Evolutionary conservation across 2,329 filamentous ascomycete species (phyloP).

Genomic region (Parafenestella ontariensis): DNA sequence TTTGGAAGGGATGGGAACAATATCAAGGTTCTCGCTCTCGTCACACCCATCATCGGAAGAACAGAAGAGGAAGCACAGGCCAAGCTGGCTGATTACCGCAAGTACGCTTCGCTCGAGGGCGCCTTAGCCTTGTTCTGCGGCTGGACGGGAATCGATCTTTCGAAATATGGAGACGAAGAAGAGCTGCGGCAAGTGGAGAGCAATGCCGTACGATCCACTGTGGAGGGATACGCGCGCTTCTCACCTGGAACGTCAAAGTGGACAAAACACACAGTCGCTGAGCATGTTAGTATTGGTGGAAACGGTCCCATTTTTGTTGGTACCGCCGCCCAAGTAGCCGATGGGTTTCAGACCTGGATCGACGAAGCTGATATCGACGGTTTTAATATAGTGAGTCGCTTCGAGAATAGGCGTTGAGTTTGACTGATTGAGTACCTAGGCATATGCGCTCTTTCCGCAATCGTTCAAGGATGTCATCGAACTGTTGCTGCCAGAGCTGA

Average conservation of each 20-base stretch:
- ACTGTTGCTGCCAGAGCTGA: constrained; percentile 69
- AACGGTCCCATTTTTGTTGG: constrained; percentile 71
- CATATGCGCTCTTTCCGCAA: constrained; percentile 71
- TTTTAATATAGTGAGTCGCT: constrained; percentile 70
- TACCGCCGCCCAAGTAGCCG: constrained; percentile 69
- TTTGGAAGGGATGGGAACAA: constrained; percentile 63
- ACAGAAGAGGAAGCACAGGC: constrained; percentile 71
- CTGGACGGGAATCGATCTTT: constrained; percentile 74
- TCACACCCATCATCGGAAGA: constrained; percentile 69
- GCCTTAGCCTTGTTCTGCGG: constrained; percentile 75
- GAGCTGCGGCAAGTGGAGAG: constrained; percentile 68
- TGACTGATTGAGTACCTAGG: constrained; percentile 36
- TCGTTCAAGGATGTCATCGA: constrained; percentile 74
- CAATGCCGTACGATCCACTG: constrained; percentile 65
- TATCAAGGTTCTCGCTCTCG: constrained; percentile 72
- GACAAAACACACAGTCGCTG: constrained; percentile 74
- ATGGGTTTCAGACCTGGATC: constrained; percentile 72
- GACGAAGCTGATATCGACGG: constrained; percentile 74
- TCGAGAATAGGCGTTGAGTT: not conserved
- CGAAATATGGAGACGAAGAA: constrained; percentile 67
- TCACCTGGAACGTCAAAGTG: constrained; percentile 69
- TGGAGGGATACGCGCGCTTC: constrained; percentile 63
- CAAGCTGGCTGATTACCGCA: constrained; percentile 68
- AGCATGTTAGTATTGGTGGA: constrained; percentile 72
- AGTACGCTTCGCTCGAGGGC: constrained; percentile 69